Percentiles rank a stretch among this genome's conserved stretches.
Conservation (phyloP, 2,329 filamentous ascomycete species). For the Capronia epimyces region DNA sequence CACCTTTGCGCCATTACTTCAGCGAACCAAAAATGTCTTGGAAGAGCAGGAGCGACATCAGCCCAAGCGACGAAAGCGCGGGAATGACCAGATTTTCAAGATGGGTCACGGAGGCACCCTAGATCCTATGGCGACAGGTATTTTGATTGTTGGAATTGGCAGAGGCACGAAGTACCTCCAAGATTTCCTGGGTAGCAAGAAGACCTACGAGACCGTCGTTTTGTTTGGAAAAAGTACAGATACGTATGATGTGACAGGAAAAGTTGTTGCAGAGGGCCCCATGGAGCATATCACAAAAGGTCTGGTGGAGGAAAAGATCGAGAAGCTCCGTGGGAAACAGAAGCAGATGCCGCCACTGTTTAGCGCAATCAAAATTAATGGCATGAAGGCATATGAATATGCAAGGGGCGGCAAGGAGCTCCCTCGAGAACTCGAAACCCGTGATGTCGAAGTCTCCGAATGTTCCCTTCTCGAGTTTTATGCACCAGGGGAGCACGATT, state of each 20-base stretch:
- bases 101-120: constrained; percentile 94
- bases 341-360: constrained; percentile 89
- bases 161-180: constrained; percentile 77
- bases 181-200: constrained; percentile 79
- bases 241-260: constrained; percentile 81
- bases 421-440: constrained; percentile 74
- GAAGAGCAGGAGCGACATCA: constrained; percentile 17
- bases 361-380: constrained; percentile 86
- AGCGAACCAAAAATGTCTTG: constrained; percentile 42
- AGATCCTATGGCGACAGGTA: constrained; percentile 87
- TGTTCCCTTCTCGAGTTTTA: constrained; percentile 78
- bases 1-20: constrained; percentile 74
- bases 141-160: constrained; percentile 83
- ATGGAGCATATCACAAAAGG: constrained; percentile 70
- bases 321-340: constrained; percentile 71
- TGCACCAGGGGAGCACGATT: constrained; percentile 73
- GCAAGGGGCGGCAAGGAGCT: constrained; percentile 82
- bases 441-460: constrained; percentile 70
- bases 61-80: constrained; percentile 49
- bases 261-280: constrained; percentile 64
- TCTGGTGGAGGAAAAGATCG: constrained; percentile 69
- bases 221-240: constrained; percentile 91
- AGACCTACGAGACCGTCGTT: constrained; percentile 84
- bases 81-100: constrained; percentile 68
- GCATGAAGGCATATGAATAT: constrained; percentile 94